Evolutionary conservation across 352 stramenopile species (phyloP), one percentile per base, ranked within the genome.

Genomic region (Phytophthora hybrid): DNA sequence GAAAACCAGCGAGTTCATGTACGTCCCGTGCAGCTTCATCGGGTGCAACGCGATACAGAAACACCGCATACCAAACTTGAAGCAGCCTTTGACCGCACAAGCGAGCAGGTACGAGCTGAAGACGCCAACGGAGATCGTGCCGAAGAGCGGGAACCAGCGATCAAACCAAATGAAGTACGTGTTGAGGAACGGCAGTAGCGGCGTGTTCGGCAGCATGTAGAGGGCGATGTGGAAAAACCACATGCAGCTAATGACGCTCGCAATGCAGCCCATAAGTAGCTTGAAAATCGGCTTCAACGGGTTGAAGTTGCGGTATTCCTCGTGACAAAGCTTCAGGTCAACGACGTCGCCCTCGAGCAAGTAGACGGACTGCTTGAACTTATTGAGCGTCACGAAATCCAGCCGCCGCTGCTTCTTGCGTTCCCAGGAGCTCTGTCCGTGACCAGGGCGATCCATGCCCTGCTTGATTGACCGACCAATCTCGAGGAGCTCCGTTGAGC

Each of bases 1-100:
- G 86, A 99, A 99, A 31, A 99, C 89, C 83, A 99, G 98, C 29
- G 96, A 98, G 77, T 98, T 99, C 97, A 99, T 99, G 89, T 99
- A 99, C 55, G 97, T 99, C 61, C 86, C 95, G 67, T 98, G 94
- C 6, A 97, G 77, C 76, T 98, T 98, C 96, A 99, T 99, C 10
- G 98, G 98, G 84, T 99, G 97, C 63, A 99, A 78, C 69, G 87
- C 74, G 46, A 90, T 93, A 69, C 87, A 94, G 69, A 99, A 97
- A 81, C 98, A 98, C 16, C 97, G 90, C 77, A 99, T 91, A 44
- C 97, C 97, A 69, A 99, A 99, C 83, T 99, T 99, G 83, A 99
- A 99, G 76, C 96, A 99, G 47, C 97, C 97, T 75, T 98, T 99
- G 31, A 99, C 88, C 2, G 93, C 96, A 71, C 91, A 97, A 21